Evolutionary conservation across 192 early-diverging fungal genomes (phyloP), one percentile per base, ranked within the genome.

Genomic region (Gigaspora rosea): DNA sequence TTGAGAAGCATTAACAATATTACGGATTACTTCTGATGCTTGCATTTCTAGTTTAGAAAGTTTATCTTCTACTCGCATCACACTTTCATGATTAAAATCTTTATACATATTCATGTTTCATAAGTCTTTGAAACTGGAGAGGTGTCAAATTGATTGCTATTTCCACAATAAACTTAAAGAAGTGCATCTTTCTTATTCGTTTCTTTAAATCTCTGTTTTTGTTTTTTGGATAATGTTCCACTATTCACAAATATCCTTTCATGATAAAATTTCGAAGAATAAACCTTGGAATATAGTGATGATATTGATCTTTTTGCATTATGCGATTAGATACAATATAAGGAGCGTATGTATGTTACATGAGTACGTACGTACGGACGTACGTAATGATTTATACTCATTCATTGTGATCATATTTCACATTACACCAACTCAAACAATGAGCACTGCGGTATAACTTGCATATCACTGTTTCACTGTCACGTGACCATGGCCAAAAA

Each of bases 221-320:
- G 36, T 1, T 52, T 41, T 59, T 56, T 56, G 46, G 27, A 52
- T 65, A 59, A 52, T 22, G 13, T 64, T 9, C 50, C 3, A 54
- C 47, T 22, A 47, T 22, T n/a, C 72, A 58, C 68, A 65, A 61
- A 65, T 73, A 56, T 52, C 49, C 66, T 49, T 49, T 56, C 15
- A n/a, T 35, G 68, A 65, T 54, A 65, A 82, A 82, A 10, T 51
- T 76, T 48, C 63, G 71, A 59, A 82, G 51, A 52, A 82, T 75
- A 56, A 82, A 82, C 9, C 57, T 74, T 32, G 80, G 80, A 69
- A 81, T 81, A 27, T 81, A 81, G 69, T 81, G 80, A 54, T 81
- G 80, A 20, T 72, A 82, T 69, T 82, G 77, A 54, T 65, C 51
- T 36, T 57, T 0, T 66, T 66, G 57, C 57, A 58, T 58, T 51